These are phyloP conservation scores for Pseudisothecium myosuroides DNA, from an alignment of 225 moss, liverwort and hornwort genomes.

Conservation along the genomic window DNA sequence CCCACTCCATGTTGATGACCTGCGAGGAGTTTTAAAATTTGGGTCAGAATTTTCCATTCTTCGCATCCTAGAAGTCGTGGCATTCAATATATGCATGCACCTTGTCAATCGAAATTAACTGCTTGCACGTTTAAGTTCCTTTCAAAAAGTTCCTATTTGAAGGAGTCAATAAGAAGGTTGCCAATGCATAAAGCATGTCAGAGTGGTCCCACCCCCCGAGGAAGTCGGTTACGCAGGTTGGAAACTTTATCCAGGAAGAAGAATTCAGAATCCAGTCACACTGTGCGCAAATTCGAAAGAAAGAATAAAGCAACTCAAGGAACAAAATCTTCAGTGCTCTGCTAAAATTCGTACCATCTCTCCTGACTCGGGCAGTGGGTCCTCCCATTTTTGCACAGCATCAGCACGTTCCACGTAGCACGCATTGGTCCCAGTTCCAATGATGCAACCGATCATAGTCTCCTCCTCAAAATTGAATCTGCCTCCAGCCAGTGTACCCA, in stretches of 20 bases:
- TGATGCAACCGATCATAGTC: conserved; percentile 81
- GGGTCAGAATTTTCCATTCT: neutral
- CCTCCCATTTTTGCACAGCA: conserved; percentile 71
- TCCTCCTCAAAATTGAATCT: conserved; percentile 84
- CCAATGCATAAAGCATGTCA: neutral
- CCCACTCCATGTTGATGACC: conserved; percentile 79
- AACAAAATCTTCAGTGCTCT: neutral
- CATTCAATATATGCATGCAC: neutral
- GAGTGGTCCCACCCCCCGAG: neutral
- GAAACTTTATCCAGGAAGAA: neutral
- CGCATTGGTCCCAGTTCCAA: conserved; percentile 98
- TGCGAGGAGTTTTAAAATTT: neutral
- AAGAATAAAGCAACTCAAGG: neutral
- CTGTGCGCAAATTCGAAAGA: neutral
- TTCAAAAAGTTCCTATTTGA: neutral
- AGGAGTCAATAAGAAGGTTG: neutral
- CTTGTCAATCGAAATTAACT: neutral
- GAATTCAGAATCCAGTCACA: neutral
- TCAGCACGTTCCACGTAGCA: conserved; percentile 93
- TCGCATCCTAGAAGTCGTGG: neutral
- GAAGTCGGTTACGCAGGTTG: neutral
- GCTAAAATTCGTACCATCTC: conserved; percentile 46
- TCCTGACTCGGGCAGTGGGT: conserved; percentile 57
- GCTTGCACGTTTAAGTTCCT: neutral
- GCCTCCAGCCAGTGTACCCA: conserved; percentile 88